phyloP scores from a whole-genome alignment of 306 rosid genomes.

The Carpinus fangiana region DNA sequence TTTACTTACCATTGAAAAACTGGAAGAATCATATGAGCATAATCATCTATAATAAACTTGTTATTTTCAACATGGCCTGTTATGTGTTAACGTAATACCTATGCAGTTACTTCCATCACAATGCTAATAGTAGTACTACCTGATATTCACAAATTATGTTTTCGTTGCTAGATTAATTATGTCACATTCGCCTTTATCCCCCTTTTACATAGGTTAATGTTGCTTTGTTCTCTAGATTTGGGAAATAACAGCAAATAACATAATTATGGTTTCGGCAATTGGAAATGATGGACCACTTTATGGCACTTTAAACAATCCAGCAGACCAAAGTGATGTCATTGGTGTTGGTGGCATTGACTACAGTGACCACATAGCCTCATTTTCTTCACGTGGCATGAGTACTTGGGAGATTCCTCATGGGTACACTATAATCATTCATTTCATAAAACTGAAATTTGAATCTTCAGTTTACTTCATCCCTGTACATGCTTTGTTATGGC shows the following conservation, averaged over 20 bases:
- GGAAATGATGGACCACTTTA: conserved; percentile 99
- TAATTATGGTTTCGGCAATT: conserved; percentile 97
- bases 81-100: neutral
- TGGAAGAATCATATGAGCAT: neutral
- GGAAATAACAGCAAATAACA: conserved; percentile 96
- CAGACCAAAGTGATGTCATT: conserved; percentile 94
- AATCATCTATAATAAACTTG: neutral
- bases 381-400: conserved; percentile 99
- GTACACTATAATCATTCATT: conserved; percentile 36
- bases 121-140: neutral
- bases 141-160: neutral
- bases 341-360: conserved; percentile 99
- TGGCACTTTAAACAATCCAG: conserved; percentile 96
- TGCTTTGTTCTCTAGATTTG: conserved; percentile 67
- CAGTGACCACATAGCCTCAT: conserved; percentile 97
- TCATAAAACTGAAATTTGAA: neutral
- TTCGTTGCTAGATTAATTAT: neutral
- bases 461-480: conserved; percentile 6
- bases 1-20: neutral
- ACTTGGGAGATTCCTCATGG: conserved; percentile 99
- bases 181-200: neutral
- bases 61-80: neutral
- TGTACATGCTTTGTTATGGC: conserved; percentile 22
- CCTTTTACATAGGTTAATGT: conserved; percentile 28
- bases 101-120: neutral